Conservation (phyloP, 2,329 filamentous ascomycete species). For the Ophiognomonia clavigignenti-juglandacearum region DNA sequence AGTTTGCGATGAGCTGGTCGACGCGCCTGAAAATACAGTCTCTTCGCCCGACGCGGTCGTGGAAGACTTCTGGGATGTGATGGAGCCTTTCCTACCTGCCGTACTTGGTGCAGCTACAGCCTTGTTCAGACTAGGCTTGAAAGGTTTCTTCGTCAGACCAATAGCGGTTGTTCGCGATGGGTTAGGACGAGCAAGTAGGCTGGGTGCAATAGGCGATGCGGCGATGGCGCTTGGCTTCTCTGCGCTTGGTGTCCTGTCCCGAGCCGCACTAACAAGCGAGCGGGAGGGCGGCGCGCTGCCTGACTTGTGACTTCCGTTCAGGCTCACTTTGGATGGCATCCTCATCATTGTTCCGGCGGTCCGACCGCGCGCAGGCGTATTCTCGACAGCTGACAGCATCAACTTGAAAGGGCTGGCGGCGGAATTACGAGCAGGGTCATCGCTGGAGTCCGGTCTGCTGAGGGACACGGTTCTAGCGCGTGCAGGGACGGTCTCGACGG, state of each 20-base stretch:
- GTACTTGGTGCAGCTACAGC: slow-evolving; percentile 20
- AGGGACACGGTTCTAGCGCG: slow-evolving; percentile 27
- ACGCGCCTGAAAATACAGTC: slow-evolving; percentile 29
- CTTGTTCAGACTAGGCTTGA: slow-evolving; percentile 35
- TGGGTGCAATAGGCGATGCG: slow-evolving; percentile 37
- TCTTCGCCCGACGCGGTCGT: slow-evolving; percentile 30
- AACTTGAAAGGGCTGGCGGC: slow-evolving; percentile 39
- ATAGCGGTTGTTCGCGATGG: slow-evolving; percentile 49
- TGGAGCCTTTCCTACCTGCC: slow-evolving; percentile 34
- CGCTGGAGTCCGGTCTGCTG: slow-evolving; percentile 52
- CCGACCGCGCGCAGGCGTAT: slow-evolving; percentile 36
- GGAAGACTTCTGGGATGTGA: slow-evolving; percentile 34
- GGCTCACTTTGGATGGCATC: slow-evolving; percentile 26
- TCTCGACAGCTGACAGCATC: slow-evolving; percentile 37
- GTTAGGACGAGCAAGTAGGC: slow-evolving; percentile 38
- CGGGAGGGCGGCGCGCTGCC: slow-evolving; percentile 31
- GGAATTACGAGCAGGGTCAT: slow-evolving; percentile 40
- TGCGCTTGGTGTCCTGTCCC: slow-evolving; percentile 34
- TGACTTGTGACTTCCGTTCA: slow-evolving; percentile 20
- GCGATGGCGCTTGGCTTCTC: slow-evolving; percentile 27
- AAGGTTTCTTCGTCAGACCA: slow-evolving; percentile 52
- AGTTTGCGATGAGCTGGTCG: slow-evolving; percentile 33
- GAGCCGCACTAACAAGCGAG: slow-evolving; percentile 19
- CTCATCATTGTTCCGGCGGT: slow-evolving; percentile 28
- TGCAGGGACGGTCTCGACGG: slow-evolving; percentile 40